Conservation (phyloP, 2,329 filamentous ascomycete genomes). For the Escovopsis sp. region DNA sequence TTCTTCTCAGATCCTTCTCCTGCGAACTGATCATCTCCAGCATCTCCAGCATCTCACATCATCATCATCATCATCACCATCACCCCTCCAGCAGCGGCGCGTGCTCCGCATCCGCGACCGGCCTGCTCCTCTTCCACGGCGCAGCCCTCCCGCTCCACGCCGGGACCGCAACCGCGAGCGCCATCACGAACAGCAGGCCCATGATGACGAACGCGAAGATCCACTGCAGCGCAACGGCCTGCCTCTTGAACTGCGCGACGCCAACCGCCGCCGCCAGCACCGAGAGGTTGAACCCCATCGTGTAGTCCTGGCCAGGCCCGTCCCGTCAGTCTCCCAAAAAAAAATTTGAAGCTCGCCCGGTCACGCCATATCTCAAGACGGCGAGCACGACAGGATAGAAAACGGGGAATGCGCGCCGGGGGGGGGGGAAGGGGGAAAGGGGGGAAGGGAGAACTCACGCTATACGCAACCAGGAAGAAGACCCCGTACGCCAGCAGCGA, state of each 20-base stretch:
- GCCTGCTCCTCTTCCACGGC: constrained; percentile 28
- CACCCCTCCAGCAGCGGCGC: constrained; percentile 37
- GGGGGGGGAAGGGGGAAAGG: too few species aligned
- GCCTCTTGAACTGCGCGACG: constrained; percentile 59
- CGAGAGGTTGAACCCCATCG: constrained; percentile 66
- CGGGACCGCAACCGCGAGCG: constrained; percentile 49
- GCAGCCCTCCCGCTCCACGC: constrained; percentile 45
- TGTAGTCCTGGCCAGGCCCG: constrained; percentile 50
- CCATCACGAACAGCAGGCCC: constrained; percentile 55
- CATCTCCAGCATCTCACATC: too few species aligned
- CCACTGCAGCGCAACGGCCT: constrained; percentile 73
- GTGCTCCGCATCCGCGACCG: constrained; percentile 37
- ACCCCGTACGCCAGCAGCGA: constrained; percentile 60
- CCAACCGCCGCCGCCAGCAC: constrained; percentile 61
- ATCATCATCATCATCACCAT: constrained; percentile 21
- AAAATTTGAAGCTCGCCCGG: too few species aligned
- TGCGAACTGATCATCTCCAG: too few species aligned
- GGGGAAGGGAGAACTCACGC: too few species aligned
- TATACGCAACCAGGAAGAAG: constrained; percentile 61
- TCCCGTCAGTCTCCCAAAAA: too few species aligned
- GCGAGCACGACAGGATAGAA: too few species aligned
- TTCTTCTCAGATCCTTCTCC: too few species aligned
- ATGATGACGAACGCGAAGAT: constrained; percentile 84
- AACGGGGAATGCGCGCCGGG: too few species aligned
- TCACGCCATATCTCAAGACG: too few species aligned